phyloP scores from a whole-genome alignment of 306 rosid genomes.

The Rubus idaeus region DNA sequence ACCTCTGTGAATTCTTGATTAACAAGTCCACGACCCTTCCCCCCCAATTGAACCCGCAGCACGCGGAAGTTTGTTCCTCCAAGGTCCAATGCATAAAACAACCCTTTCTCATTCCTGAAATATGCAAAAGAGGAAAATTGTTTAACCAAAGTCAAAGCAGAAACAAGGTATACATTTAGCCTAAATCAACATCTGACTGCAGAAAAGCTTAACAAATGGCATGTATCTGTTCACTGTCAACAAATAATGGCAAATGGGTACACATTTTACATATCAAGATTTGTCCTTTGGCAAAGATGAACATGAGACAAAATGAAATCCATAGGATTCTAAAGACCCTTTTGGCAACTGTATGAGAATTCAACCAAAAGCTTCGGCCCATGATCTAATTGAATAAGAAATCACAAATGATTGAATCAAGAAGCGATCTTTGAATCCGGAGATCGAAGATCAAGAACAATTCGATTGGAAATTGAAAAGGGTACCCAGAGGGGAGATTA shows the following conservation, averaged over 20 bases:
- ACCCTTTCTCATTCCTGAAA: conserved; percentile 78
- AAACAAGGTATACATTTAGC: background rate
- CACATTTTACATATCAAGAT: background rate
- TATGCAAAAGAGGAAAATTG: background rate
- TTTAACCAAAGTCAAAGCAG: background rate
- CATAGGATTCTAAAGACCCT: background rate
- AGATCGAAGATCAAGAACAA: background rate
- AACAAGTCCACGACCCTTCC: conserved; percentile 54
- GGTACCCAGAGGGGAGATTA: conserved; percentile 85
- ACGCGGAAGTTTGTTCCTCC: conserved; percentile 97
- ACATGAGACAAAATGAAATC: background rate
- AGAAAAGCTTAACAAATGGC: background rate
- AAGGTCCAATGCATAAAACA: conserved; percentile 92
- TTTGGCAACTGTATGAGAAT: background rate
- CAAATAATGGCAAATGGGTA: background rate
- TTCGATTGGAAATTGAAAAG: background rate
- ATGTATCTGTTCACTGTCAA: background rate
- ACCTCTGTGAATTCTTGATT: conserved; percentile 63
- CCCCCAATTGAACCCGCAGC: conserved; percentile 81
- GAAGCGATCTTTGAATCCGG: background rate
- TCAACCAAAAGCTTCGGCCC: background rate
- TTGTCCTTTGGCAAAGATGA: background rate
- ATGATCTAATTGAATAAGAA: background rate
- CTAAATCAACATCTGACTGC: background rate
- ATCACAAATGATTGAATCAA: background rate